Evolutionary conservation across 805 yeast genomes (phyloP), one percentile per base, ranked within the genome.

Genomic region (Grigorovia jiainica): DNA sequence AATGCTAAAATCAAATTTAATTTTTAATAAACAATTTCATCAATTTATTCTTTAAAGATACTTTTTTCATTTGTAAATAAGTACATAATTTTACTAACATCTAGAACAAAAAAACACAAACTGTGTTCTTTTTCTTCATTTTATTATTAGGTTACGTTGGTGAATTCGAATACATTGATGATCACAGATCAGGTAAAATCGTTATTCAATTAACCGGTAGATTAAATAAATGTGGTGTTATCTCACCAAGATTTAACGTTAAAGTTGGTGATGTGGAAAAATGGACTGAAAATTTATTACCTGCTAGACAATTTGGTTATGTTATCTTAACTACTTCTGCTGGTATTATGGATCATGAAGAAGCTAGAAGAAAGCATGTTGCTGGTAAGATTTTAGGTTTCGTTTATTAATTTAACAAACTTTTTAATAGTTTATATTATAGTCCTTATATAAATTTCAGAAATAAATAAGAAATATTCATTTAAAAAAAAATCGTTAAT

Each of bases 271-370:
- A 89, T 69, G 81, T 89, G 58, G 97, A 89, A 77, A 89, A 86
- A 76, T 89, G 97, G 97, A 87, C 95, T 60, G 95, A 80, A 71
- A 87, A 89, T 82, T 80, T 89, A 67, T 76, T 89, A 66, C 97
- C 97, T 68, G 95, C 97, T 54, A 87, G 97, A 83, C 97, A 89
- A 75, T 90, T 90, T 65, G 97, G 97, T 76, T 87, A 72, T 80
- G 89, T 89, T 65, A 85, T 89, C 71, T 79, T 89, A 68, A 90
- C 97, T 73, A 89, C 97, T 63, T 90, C 97, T 63, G 95, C 97
- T 61, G 97, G 97, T 75, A 89, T 89, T 65, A 87, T 89, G 95
- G 97, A 90, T 78, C 97, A 89, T 76, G 97, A 90, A 78, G 97
- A 90, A 78, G 97, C 97, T 65, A 86, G 95, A 82, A 84, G 97